A percentile compares a stretch with the other conserved stretches of the same genome.
Conservation (phyloP, 2,329 filamentous ascomycete species). For the Colletotrichum tanaceti region DNA sequence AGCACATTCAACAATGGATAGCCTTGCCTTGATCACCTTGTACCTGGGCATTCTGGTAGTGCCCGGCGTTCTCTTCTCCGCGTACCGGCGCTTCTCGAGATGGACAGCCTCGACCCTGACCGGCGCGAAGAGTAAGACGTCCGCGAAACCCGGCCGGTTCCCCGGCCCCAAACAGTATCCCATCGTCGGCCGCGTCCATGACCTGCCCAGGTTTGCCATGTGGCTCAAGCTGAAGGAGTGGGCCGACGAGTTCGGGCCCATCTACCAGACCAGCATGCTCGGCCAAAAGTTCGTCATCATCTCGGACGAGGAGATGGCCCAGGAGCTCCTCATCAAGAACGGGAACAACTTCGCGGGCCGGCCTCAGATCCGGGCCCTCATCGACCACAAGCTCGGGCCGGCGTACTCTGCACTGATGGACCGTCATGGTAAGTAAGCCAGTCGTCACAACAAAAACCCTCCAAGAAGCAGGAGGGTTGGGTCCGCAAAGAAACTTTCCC, state of each 20-base stretch:
- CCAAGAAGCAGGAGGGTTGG: no score
- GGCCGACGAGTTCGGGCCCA: slow-evolving; percentile 56
- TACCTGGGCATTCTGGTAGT: slow-evolving; percentile 56
- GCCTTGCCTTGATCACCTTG: slow-evolving; percentile 53
- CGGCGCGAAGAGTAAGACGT: not conserved
- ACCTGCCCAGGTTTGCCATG: slow-evolving; percentile 58
- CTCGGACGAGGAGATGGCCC: slow-evolving; percentile 60
- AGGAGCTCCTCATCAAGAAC: slow-evolving; percentile 61
- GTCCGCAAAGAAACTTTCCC: not conserved
- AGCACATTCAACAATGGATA: slow-evolving; percentile 50
- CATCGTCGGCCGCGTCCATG: slow-evolving; percentile 61
- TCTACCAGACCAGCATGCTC: slow-evolving; percentile 56
- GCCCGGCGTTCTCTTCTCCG: slow-evolving; percentile 57
- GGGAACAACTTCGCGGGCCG: slow-evolving; percentile 63
- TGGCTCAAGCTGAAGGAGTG: slow-evolving; percentile 65
- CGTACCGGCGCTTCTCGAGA: slow-evolving; percentile 52
- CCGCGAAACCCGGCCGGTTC: slow-evolving; percentile 50
- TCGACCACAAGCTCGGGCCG: slow-evolving; percentile 61
- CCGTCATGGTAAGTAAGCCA: slow-evolving; percentile 57
- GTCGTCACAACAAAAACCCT: no score
- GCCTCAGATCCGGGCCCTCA: slow-evolving; percentile 62
- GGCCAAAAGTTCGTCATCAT: slow-evolving; percentile 58
- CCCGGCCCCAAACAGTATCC: slow-evolving; percentile 61
- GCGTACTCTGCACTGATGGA: slow-evolving; percentile 64
- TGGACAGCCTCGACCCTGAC: slow-evolving; percentile 43